These are phyloP conservation scores for Xylaria sp. DNA, from an alignment of 2,329 filamentous ascomycete genomes.

Conservation along the genomic window DNA sequence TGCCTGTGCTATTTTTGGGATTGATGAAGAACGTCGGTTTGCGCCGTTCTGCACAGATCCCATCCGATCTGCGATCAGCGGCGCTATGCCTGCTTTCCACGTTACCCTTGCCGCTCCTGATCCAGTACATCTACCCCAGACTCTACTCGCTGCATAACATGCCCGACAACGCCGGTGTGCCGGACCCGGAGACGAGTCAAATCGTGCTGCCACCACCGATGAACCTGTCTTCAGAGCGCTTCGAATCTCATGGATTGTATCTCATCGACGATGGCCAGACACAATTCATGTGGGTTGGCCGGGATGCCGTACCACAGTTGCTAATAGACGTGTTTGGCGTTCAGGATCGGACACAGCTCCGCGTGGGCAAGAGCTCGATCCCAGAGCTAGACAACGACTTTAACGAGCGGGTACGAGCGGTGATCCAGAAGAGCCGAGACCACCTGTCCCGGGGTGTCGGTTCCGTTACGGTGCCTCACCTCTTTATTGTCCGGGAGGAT, in stretches of 20 bases:
- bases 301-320: conserved; percentile 86
- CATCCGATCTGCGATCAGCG: conserved; percentile 86
- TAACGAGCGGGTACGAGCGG: conserved; percentile 85
- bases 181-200: conserved; percentile 79
- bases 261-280: conserved; percentile 96
- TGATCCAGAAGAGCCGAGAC: conserved; percentile 88
- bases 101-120: conserved; percentile 78
- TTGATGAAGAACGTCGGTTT: conserved; percentile 95
- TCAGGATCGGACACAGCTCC: conserved; percentile 74
- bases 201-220: conserved; percentile 79
- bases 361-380: conserved; percentile 83
- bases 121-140: conserved; percentile 86
- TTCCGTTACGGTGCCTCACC: conserved; percentile 84
- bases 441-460: conserved; percentile 82
- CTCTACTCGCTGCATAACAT: conserved; percentile 91
- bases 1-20: conserved; percentile 87
- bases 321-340: conserved; percentile 86
- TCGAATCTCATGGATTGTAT: conserved; percentile 88
- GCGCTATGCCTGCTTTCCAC: conserved; percentile 93
- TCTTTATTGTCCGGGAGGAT: conserved; percentile 92
- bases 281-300: conserved; percentile 94
- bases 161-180: conserved; percentile 85
- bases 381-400: conserved; percentile 93
- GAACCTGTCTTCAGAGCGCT: conserved; percentile 82
- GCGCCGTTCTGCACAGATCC: conserved; percentile 87